Base-by-base conservation (phyloP, 352 stramenopile species). In the Pythium guiyangense region DNA sequence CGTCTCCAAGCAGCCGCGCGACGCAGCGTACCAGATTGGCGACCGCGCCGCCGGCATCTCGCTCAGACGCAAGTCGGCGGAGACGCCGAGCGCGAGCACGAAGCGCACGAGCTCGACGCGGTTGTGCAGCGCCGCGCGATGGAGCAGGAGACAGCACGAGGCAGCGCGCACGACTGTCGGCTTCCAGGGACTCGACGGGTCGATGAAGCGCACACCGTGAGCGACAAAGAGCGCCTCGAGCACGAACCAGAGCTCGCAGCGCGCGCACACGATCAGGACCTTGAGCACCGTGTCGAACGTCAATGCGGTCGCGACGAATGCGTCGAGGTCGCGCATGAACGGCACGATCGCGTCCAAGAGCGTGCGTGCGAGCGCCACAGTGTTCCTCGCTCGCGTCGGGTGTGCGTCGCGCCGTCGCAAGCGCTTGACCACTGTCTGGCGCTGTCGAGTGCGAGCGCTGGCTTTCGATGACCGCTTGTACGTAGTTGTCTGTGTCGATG, bases 11-110 rank as follows among this genome's bases (percentile, higher is more conserved):
- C 54, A 78, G 9, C 73, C 62, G 45, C 70, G 62, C 14, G 66
- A 66, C 2, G 71, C 75, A 48, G 78, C 78, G 44, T 80, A 86
- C 53, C 70, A 81, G 55, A 85, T 70, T 8, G 78, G 73, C 29
- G 60, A 70, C 17, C 51, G 59, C 2, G 64, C 57, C 6, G 50
- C 40, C 20, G 58, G 62, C 0, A 74, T 44, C 53, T 77, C 59
- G 12, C 58, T 61, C 10, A 86, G 48, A 0, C 52, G 60, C 20
- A 85, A 57, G 50, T 80, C 64, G 18, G 63, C 45, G 31, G 70
- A 52, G 34, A 85, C 68, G 29, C 78, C 78, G 0, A 85, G 55
- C 2, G 57, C 57, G 40, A 88, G 59, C 39, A 86, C 63, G 46
- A 86, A 86, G 35, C 56, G 50, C 17, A 85, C 49, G 18, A 86